These are phyloP conservation scores for Potentilla sterilis DNA, from an alignment of 306 rosid genomes.

Conservation along the genomic window DNA sequence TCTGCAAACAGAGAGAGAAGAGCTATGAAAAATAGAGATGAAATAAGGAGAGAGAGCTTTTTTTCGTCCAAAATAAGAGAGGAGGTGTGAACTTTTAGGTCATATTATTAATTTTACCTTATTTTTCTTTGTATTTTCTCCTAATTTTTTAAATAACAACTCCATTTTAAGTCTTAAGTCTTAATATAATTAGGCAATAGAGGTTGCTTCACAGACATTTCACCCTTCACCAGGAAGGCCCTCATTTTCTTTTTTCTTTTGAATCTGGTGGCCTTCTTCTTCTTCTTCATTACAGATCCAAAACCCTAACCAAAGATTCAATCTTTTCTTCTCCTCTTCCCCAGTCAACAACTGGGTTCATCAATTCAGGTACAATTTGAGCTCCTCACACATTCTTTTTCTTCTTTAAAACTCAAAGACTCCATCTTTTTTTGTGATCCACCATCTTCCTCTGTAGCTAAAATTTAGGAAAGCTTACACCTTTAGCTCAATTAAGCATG, in stretches of 20 bases:
- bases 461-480: neutral
- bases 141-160: too few relatives aligned
- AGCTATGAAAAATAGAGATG: too few relatives aligned
- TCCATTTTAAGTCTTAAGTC: neutral
- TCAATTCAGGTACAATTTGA: neutral
- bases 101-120: too few relatives aligned
- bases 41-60: too few relatives aligned
- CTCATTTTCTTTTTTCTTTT: neutral
- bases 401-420: neutral
- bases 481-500: slow-evolving; percentile 31
- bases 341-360: neutral
- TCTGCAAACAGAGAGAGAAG: neutral
- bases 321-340: slow-evolving; percentile 10
- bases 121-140: too few relatives aligned
- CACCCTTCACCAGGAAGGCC: neutral
- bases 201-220: neutral
- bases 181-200: neutral
- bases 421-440: neutral
- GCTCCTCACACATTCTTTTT: neutral
- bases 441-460: neutral
- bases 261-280: slow-evolving; percentile 1
- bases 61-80: too few relatives aligned
- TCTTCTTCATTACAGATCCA: neutral
- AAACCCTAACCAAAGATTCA: slow-evolving; percentile 13
- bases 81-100: too few relatives aligned